Conservation (phyloP, 768 basidiomycete genomes). For the Lactarius evosmus region DNA sequence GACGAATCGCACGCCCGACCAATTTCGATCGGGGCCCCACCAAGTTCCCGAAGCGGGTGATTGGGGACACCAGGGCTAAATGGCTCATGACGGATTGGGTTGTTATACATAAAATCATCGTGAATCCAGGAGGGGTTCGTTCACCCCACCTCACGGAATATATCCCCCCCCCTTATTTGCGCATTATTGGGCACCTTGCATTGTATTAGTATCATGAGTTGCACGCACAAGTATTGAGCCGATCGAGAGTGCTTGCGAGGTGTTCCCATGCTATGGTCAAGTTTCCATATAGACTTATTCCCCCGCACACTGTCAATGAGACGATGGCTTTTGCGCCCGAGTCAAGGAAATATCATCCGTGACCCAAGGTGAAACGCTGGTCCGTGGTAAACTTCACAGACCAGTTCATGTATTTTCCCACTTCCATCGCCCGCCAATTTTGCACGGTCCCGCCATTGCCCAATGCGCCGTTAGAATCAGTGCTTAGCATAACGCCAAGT, state of each 20-base stretch:
- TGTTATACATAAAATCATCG: slow-evolving; percentile 9
- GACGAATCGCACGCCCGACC: slow-evolving; percentile 6
- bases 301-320: not conserved
- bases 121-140: not conserved
- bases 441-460: slow-evolving; percentile 68
- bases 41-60: slow-evolving; percentile 6
- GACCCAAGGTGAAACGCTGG: not conserved
- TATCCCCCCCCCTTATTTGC: slow-evolving; percentile 14
- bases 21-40: slow-evolving; percentile 4
- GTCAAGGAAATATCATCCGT: not conserved
- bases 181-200: slow-evolving; percentile 5
- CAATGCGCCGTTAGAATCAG: slow-evolving; percentile 53
- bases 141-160: slow-evolving; percentile 8
- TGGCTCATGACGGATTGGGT: not conserved
- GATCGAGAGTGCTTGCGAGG: not conserved
- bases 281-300: not conserved
- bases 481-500: slow-evolving; percentile 59
- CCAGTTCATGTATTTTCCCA: slow-evolving; percentile 76
- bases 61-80: not conserved
- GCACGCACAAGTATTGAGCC: slow-evolving; percentile 7
- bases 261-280: not conserved
- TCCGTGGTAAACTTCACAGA: not conserved
- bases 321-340: not conserved
- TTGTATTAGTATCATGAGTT: slow-evolving; percentile 24
- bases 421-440: slow-evolving; percentile 70